A percentile compares a stretch with the other conserved stretches of the same genome.
Conservation (phyloP, 768 basidiomycete species). For the Kwoniella sp. region DNA sequence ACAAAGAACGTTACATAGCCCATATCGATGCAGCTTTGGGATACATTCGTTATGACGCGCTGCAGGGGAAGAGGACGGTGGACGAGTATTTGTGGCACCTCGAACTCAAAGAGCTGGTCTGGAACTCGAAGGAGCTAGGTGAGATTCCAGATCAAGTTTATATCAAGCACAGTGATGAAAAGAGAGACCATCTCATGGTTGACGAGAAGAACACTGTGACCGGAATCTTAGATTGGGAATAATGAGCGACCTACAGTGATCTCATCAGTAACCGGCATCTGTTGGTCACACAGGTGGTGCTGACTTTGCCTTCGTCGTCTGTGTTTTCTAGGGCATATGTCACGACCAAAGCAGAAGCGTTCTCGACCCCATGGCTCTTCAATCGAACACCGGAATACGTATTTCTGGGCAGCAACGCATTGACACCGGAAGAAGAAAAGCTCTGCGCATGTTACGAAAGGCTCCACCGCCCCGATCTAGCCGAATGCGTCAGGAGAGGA, state of each 20-base stretch:
- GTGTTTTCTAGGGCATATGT: constrained; percentile 13
- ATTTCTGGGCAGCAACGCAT: background rate
- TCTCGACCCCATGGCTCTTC: background rate
- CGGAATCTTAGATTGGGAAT: constrained; percentile 54
- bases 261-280: too few relatives aligned
- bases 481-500: constrained; percentile 17
- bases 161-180: constrained; percentile 36
- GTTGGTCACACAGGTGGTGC: too few relatives aligned
- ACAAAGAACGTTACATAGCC: constrained; percentile 18
- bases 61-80: background rate
- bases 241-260: constrained; percentile 6
- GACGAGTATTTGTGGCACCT: constrained; percentile 17
- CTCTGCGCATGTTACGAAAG: constrained; percentile 12
- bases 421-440: constrained; percentile 3
- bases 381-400: background rate
- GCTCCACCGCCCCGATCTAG: constrained; percentile 13
- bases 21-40: constrained; percentile 17
- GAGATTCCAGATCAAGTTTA: constrained; percentile 16
- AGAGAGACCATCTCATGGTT: constrained; percentile 47
- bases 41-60: background rate
- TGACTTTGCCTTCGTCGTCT: background rate
- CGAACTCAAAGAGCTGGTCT: constrained; percentile 10
- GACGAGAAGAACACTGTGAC: constrained; percentile 34
- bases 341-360: constrained; percentile 20
- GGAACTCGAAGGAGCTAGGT: background rate